Evolutionary conservation across 2,329 filamentous ascomycete species (phyloP).

Genomic region (Cordyceps cicadae): DNA sequence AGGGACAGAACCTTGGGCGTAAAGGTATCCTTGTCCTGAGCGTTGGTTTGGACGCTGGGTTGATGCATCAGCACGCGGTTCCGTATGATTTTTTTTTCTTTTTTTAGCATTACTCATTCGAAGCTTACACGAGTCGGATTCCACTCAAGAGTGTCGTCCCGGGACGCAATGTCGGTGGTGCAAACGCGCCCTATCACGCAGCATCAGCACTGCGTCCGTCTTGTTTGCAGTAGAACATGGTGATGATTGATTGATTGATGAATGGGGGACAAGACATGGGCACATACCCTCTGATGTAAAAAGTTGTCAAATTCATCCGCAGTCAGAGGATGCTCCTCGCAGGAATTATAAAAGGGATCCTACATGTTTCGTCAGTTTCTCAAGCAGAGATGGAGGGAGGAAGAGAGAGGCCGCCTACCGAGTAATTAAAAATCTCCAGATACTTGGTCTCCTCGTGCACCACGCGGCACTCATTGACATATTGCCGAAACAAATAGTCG

Average conservation of each 20-base stretch:
- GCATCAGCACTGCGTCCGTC: background rate
- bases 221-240: background rate
- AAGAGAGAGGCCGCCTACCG: slow-evolving; percentile 31
- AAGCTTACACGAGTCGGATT: slow-evolving; percentile 46
- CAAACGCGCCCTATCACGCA: slow-evolving; percentile 42
- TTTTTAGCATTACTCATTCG: background rate
- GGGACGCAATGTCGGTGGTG: slow-evolving; percentile 32
- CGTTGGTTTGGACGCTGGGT: slow-evolving; percentile 46
- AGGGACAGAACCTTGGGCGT: slow-evolving; percentile 46
- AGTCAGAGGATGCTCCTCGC: slow-evolving; percentile 44
- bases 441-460: slow-evolving; percentile 47
- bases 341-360: slow-evolving; percentile 41
- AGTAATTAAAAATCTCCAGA: slow-evolving; percentile 52
- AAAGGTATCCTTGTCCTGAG: slow-evolving; percentile 50
- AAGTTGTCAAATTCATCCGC: slow-evolving; percentile 52
- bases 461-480: slow-evolving; percentile 39
- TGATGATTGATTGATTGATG: too few species aligned
- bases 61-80: background rate
- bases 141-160: slow-evolving; percentile 41
- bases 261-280: background rate
- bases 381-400: background rate
- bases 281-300: slow-evolving; percentile 38
- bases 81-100: background rate
- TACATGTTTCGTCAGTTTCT: background rate
- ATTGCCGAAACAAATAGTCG: slow-evolving; percentile 47